These are phyloP conservation scores for Scheffersomyces amazonensis DNA, from an alignment of 805 yeast genomes.

Conservation along the genomic window DNA sequence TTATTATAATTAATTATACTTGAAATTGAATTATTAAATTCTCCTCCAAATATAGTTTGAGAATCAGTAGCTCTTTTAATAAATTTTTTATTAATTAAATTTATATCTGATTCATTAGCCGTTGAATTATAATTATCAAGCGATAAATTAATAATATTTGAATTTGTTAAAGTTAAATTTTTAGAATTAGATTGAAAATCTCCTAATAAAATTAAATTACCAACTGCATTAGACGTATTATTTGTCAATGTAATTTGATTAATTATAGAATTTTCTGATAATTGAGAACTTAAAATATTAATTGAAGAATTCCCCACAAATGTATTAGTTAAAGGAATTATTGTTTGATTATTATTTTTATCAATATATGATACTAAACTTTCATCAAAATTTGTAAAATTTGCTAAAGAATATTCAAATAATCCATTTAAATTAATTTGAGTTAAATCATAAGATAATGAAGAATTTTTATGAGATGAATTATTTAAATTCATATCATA, in stretches of 20 bases:
- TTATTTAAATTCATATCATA: conserved; percentile 23
- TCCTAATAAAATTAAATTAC: conserved; percentile 46
- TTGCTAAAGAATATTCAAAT: conserved; percentile 75
- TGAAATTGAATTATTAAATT: conserved; percentile 27
- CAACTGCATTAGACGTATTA: conserved; percentile 18
- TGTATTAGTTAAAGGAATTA: conserved; percentile 27
- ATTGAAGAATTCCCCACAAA: conserved; percentile 41
- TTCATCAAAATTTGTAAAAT: conserved; percentile 47
- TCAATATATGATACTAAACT: conserved; percentile 17
- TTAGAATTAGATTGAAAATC: conserved; percentile 36
- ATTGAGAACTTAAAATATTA: conserved; percentile 30
- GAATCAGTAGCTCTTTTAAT: conserved; percentile 11
- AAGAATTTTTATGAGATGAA: conserved; percentile 15
- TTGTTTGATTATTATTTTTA: conserved; percentile 11
- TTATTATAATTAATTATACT: conserved; percentile 15
- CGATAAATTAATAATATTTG: conserved; percentile 24
- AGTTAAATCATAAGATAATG: conserved; percentile 11
- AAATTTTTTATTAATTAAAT: conserved; percentile 4
- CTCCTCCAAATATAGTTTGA: conserved; percentile 21
- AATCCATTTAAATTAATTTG: conserved; percentile 62
- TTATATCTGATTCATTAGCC: conserved; percentile 24
- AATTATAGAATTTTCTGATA: conserved; percentile 32
- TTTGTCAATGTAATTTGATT: conserved; percentile 24
- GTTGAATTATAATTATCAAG: conserved; percentile 28
- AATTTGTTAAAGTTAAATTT: conserved; percentile 23